Evolutionary conservation across 2,329 filamentous ascomycete species (phyloP), one percentile per base, ranked within the genome.

Genomic region (Ceratocystis huliohia): DNA sequence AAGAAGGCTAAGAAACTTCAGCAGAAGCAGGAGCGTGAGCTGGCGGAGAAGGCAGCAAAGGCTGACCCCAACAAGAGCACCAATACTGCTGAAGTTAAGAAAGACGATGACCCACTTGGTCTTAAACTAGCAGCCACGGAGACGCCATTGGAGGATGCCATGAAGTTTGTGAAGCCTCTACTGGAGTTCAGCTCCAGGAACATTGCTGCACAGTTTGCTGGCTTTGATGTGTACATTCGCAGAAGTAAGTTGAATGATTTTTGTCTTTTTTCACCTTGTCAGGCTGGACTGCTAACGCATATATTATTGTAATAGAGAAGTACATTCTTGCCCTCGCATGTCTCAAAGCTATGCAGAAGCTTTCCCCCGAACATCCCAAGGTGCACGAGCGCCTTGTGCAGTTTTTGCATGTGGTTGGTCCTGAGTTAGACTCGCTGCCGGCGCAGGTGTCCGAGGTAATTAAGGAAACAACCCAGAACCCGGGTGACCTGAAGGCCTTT

Each of bases 201-300:
- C 73, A 83, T 96, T 61, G 85, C 94, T 69, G 89, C 84, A 25
- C 94, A 99, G 76, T 82, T 87, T 70, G 84, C 87, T 64, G 94
- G 91, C 4, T 97, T 96, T 72, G 92, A 97, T 77, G 88, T 99
- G 20, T 92, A 90, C 74, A 80, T 95, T 68, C 83, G 91, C 73
- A 83, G 88, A 78, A 86, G 91, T 96, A 84, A 81, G 86, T 78
- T 20, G 37, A 20, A 22, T 15, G n/a, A 37, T 37, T 37, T 37
- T 3, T 33, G 33, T 33, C 1, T 8, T 37, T 37, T 37, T 37
- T 37, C 33, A 37, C 10, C 1, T 13, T 37, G 0, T 37, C 2
- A 37, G 33, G 33, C 8, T 37, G 33, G 33, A 37, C 5, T 44
- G 2, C 44, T 61, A 46, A 57, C n/a, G 41, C 8, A 28, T n/a